Conservation (phyloP, 345 rosid species). For the Citrus hindsii region DNA sequence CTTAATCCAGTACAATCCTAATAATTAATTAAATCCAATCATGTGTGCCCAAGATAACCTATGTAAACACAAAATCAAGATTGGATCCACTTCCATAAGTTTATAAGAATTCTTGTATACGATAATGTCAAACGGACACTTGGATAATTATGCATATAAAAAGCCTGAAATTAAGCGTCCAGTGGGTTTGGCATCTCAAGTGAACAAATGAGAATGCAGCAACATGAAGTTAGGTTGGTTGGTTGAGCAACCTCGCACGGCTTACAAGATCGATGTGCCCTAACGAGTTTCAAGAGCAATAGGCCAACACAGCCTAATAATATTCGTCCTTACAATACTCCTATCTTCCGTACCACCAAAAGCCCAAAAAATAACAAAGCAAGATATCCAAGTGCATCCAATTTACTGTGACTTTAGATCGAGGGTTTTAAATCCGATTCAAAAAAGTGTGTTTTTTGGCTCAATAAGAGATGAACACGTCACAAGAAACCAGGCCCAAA, state of each 20-base stretch:
- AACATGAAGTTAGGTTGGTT: conserved; percentile 24
- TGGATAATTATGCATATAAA: not conserved
- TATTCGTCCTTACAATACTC: not conserved
- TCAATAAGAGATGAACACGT: not conserved
- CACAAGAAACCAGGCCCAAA: not conserved
- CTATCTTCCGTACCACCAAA: not conserved
- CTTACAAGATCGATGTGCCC: conserved; percentile 5
- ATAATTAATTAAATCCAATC: too few species aligned
- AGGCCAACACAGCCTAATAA: not conserved
- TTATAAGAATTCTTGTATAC: not conserved
- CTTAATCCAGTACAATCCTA: too few species aligned
- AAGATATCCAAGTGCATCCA: not conserved
- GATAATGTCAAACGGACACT: not conserved
- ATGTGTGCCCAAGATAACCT: rapidly evolving
- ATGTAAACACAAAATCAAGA: too few species aligned
- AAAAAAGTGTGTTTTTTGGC: not conserved
- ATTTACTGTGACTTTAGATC: not conserved
- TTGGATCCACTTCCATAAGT: not conserved
- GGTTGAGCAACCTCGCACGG: conserved; percentile 25
- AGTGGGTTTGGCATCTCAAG: not conserved
- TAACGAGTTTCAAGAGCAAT: not conserved
- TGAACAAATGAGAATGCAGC: conserved; percentile 6
- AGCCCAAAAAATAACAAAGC: not conserved
- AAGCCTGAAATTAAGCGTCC: not conserved
- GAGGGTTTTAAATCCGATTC: not conserved